A percentile compares a stretch with the other conserved stretches of the same genome.
These are phyloP conservation scores for Ormosia emarginata DNA, from an alignment of 306 rosid species.

Conservation along the genomic window DNA sequence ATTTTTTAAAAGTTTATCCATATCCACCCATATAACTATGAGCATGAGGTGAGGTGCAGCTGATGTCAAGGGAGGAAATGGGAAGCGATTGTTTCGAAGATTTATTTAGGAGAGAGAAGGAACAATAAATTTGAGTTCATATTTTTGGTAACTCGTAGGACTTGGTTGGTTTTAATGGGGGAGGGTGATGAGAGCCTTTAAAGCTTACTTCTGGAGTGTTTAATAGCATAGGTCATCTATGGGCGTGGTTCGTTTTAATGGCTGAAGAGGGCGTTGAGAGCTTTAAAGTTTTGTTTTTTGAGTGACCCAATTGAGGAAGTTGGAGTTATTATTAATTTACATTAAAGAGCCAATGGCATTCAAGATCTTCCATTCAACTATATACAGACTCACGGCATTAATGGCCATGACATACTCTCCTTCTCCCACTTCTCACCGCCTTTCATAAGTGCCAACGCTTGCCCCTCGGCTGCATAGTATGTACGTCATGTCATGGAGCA, in stretches of 20 bases:
- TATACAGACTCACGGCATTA: conserved; percentile 48
- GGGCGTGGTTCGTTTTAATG: conserved; percentile 47
- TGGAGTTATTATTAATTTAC: conserved; percentile 66
- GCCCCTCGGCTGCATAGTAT: not conserved
- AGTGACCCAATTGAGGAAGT: conserved; percentile 63
- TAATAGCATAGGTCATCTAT: conserved; percentile 42
- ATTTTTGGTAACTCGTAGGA: conserved; percentile 36
- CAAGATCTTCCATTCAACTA: conserved; percentile 64
- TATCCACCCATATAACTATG: not conserved
- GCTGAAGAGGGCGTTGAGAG: conserved; percentile 68
- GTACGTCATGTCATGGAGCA: not conserved
- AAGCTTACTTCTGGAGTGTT: conserved; percentile 34
- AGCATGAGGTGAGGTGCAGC: conserved; percentile 23
- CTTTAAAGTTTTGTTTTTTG: conserved; percentile 49
- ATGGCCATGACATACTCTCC: conserved; percentile 42
- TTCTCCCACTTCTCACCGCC: conserved; percentile 52
- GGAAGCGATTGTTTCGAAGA: conserved; percentile 29
- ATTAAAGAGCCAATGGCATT: conserved; percentile 49
- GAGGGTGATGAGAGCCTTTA: conserved; percentile 48
- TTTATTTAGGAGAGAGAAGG: conserved; percentile 34
- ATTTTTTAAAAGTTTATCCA: no score
- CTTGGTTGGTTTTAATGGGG: conserved; percentile 36
- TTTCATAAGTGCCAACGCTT: conserved; percentile 34
- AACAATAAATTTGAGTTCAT: conserved; percentile 30
- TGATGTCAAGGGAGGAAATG: conserved; percentile 19